phyloP scores from a whole-genome alignment of 2,329 filamentous ascomycete species.

The Botryotinia convoluta region DNA sequence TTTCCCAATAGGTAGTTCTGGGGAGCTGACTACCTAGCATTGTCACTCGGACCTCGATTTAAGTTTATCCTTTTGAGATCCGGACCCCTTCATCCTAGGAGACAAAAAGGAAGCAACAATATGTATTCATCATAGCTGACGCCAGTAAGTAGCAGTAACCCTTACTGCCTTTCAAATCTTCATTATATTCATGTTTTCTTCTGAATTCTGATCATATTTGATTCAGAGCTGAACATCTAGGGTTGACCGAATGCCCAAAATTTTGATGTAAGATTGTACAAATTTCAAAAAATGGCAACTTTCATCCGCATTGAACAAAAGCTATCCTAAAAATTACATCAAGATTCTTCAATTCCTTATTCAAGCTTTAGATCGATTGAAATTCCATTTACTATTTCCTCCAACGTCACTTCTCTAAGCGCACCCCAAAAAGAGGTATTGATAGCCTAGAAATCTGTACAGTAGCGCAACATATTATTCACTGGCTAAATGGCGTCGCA shows the following conservation, averaged over 20 bases:
- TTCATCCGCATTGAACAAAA: not conserved
- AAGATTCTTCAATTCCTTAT: not conserved
- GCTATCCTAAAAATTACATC: not conserved
- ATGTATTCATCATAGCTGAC: not conserved
- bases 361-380: not conserved
- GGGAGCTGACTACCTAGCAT: not conserved
- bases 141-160: not conserved
- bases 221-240: not conserved
- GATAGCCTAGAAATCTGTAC: not conserved
- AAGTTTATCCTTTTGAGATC: not conserved
- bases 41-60: not conserved
- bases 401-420: not conserved
- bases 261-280: not conserved
- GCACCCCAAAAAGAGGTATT: not conserved
- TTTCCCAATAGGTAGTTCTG: not conserved
- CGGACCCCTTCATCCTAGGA: not conserved
- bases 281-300: not conserved
- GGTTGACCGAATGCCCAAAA: not conserved
- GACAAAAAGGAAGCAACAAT: not conserved
- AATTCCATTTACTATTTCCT: not conserved
- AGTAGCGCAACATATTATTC: not conserved
- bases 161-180: not conserved
- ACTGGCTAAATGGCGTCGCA: not conserved
- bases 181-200: not conserved
- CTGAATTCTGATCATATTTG: not conserved